Evolutionary conservation across 1,139 yeast species (phyloP).

Genomic region (Taphrina deformans): DNA sequence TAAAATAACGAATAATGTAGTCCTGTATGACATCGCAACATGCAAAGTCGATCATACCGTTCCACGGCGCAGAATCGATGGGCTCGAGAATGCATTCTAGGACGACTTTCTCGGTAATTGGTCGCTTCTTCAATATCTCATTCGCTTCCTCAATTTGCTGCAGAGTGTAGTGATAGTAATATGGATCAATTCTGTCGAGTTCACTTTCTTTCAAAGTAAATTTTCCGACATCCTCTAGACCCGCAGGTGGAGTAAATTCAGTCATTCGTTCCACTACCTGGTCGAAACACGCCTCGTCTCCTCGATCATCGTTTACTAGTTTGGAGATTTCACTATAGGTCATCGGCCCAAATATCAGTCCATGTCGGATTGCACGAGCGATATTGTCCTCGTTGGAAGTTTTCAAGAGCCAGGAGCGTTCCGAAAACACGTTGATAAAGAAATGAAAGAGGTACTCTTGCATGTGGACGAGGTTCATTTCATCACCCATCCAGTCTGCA

Average conservation of each 20-base stretch:
- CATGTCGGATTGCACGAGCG: conserved; percentile 71
- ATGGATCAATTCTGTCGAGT: conserved; percentile 67
- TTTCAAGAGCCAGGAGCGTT: conserved; percentile 61
- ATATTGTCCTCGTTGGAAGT: conserved; percentile 55
- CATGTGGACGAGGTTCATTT: conserved; percentile 54
- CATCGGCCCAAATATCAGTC: conserved; percentile 70
- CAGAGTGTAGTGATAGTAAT: conserved; percentile 72
- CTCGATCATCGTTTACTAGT: conserved; percentile 72
- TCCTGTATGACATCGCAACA: not conserved
- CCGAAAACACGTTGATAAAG: conserved; percentile 68
- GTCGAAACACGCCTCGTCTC: conserved; percentile 73
- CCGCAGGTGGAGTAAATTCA: conserved; percentile 62
- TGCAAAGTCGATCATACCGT: conserved; percentile 17
- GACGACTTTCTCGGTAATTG: conserved; percentile 40
- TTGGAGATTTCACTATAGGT: conserved; percentile 69
- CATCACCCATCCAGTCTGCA: conserved; percentile 10
- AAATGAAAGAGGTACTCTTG: conserved; percentile 77
- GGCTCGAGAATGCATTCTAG: conserved; percentile 37
- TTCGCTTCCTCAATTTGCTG: conserved; percentile 78
- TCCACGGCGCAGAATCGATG: conserved; percentile 9
- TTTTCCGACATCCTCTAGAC: conserved; percentile 64
- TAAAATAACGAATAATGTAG: conserved; percentile 11
- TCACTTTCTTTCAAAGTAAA: conserved; percentile 65
- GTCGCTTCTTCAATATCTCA: conserved; percentile 53
- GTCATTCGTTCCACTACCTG: conserved; percentile 62